A percentile compares a stretch with the other conserved stretches of the same genome.
These are phyloP conservation scores for Pseudophaeomoniella oleicola DNA, from an alignment of 2,329 filamentous ascomycete genomes.

Conservation along the genomic window DNA sequence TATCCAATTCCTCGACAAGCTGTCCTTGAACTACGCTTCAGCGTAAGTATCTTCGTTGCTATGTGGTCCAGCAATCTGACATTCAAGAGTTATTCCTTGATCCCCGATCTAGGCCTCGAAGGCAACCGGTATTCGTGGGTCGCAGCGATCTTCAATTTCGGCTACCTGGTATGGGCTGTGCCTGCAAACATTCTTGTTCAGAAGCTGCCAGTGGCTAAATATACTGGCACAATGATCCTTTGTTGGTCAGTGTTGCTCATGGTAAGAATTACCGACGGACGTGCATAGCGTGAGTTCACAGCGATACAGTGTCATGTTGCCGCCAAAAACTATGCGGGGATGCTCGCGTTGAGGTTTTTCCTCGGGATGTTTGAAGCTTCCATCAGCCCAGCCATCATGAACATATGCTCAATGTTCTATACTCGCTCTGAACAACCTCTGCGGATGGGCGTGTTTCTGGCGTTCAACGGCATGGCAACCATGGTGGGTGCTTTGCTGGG, in stretches of 20 bases:
- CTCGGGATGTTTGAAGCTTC: constrained; percentile 10
- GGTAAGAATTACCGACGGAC: no score
- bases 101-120: no score
- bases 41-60: no score
- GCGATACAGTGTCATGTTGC: no score
- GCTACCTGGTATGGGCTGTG: constrained; percentile 46
- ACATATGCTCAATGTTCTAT: constrained; percentile 25
- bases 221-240: no score
- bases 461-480: constrained; percentile 44
- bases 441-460: constrained; percentile 23
- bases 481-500: constrained; percentile 42
- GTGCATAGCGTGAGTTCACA: no score
- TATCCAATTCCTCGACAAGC: constrained; percentile 7
- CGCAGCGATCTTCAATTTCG: constrained; percentile 41
- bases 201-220: neutral
- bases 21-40: no score
- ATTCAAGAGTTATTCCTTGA: no score
- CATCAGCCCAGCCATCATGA: constrained; percentile 19
- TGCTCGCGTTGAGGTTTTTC: constrained; percentile 17
- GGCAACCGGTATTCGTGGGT: constrained; percentile 4
- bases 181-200: constrained; percentile 42
- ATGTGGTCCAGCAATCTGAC: no score
- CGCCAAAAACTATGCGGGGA: no score
- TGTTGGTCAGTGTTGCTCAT: no score
- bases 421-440: constrained; percentile 22